Base-by-base conservation (phyloP, 2,329 filamentous ascomycete species). In the Cryphonectria radicalis region DNA sequence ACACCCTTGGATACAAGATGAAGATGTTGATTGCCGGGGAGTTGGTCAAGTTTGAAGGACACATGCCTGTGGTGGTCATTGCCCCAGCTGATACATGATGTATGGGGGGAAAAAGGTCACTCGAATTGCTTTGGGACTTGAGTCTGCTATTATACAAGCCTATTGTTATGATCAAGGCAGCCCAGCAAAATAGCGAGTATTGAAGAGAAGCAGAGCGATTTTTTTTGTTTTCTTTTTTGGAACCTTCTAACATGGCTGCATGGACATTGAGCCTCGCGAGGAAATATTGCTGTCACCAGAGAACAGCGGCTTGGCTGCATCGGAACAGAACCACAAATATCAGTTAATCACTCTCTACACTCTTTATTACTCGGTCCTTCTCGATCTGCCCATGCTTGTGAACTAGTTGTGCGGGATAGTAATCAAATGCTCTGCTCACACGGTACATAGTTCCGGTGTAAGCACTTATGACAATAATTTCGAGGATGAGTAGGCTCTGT, bases 1-100 rank as follows among this genome's bases (percentile, higher is more conserved):
- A 80, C 55, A 60, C 35, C 0, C 10, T 79, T 0, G 72, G 69
- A 5, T 80, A 77, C 77, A 70, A 70, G 53, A 42, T 74, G 43
- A 60, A 60, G 5, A 6, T 74, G 14, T 37, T 32, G 0, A 67
- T 73, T 4, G 69, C 63, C 1, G 73, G 71, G 0, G 62, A 69
- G 57, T 40, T 57, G 1, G n/a, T 70, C 3, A 67, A 63, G 22
- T 17, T 67, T 7, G 68, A 70, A 35, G 28, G 28, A 32, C 63
- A 67, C 32, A 25, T 8, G 35, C 28, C n/a, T 37, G 59, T 72
- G 25, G 19, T 37, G n/a, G 63, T 72, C 17, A 32, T 70, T 14
- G 68, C 50, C 46, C 10, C 46, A 7, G 28, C 14, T 13, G 55
- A 59, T 1, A 59, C 55, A 57, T 57, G 25, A 59, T 2, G 28